Conservation (phyloP, 345 rosid species). For the Viola odorata region DNA sequence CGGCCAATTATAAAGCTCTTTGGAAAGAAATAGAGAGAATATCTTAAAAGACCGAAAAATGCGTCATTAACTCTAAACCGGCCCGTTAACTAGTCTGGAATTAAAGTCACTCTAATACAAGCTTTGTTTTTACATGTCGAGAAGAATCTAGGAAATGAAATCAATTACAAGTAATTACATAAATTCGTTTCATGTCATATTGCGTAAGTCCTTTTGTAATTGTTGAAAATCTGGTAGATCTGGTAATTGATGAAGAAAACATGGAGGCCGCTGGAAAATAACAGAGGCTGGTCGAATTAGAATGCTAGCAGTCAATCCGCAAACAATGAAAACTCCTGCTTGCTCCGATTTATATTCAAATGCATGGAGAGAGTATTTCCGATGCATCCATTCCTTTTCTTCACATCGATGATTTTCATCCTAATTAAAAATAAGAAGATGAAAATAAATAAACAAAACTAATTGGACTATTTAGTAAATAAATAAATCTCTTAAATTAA, state of each 20-base stretch:
- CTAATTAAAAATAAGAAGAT: neutral
- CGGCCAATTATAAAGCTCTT: too few relatives aligned
- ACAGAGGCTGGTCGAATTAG: slow-evolving; percentile 31
- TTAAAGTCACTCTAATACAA: too few relatives aligned
- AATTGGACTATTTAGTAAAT: neutral
- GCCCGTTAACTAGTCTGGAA: too few relatives aligned
- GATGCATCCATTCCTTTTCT: slow-evolving; percentile 31
- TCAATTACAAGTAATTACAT: neutral
- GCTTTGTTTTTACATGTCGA: too few relatives aligned
- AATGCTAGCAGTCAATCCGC: slow-evolving; percentile 36
- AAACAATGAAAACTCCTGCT: slow-evolving; percentile 17
- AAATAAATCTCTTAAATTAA: too few relatives aligned
- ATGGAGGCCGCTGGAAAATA: slow-evolving; percentile 20
- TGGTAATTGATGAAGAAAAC: slow-evolving; percentile 2
- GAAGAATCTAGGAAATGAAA: neutral
- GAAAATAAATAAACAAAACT: neutral
- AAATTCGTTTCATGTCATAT: neutral
- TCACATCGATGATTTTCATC: slow-evolving; percentile 34
- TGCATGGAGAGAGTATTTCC: slow-evolving; percentile 24
- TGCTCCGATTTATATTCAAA: slow-evolving; percentile 19
- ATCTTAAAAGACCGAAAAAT: too few relatives aligned
- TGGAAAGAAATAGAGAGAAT: too few relatives aligned
- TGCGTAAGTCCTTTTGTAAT: slow-evolving; percentile 12
- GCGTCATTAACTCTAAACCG: too few relatives aligned
- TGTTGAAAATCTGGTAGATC: slow-evolving; percentile 31